Conservation (phyloP, 768 basidiomycete species). For the Fomitopsis serialis region DNA sequence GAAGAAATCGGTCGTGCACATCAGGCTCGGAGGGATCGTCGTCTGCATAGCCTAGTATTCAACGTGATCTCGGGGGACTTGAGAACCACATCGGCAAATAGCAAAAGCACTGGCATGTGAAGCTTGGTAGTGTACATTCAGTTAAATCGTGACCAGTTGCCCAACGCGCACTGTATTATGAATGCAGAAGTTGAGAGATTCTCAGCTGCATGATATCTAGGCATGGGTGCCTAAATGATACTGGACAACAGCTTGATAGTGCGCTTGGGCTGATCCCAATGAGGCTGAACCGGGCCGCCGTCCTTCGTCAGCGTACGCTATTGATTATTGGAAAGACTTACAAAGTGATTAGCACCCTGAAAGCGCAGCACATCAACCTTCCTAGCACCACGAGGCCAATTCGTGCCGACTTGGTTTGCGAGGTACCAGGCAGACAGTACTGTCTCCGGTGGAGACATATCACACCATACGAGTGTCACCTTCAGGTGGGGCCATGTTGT, state of each 20-base stretch:
- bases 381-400: neutral
- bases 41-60: no score
- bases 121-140: no score
- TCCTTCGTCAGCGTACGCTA: neutral
- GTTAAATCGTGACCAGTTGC: no score
- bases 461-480: neutral
- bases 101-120: no score
- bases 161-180: no score
- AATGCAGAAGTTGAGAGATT: no score
- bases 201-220: no score
- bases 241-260: neutral
- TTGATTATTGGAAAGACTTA: neutral
- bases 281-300: neutral
- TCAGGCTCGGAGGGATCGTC: no score
- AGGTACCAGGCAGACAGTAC: neutral
- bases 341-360: slow-evolving; percentile 4
- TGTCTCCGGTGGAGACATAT: slow-evolving; percentile 2
- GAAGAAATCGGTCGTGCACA: no score
- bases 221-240: neutral
- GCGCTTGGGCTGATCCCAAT: slow-evolving; percentile 1
- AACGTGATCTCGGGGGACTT: no score
- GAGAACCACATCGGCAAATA: no score
- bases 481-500: neutral
- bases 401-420: neutral
- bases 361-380: neutral